Base-by-base conservation (phyloP, 306 rosid species). In the Glycine soja region DNA sequence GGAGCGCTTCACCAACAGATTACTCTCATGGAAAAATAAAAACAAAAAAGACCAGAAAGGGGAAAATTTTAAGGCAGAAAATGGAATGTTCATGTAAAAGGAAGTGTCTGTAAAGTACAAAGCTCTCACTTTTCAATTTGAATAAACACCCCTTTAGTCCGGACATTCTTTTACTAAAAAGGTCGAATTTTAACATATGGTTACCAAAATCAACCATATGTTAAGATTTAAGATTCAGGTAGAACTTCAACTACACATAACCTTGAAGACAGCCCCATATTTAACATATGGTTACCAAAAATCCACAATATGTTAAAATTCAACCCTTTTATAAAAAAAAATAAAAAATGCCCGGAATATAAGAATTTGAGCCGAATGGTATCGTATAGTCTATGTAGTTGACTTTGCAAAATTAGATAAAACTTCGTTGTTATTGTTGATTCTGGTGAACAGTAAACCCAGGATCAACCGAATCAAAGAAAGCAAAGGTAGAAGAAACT, bases 101-200 rank as follows among this genome's bases (percentile, higher is more conserved):
- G 63, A 63, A 8, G n/a, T 38, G 24, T 36, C 64, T 53, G 76
- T 68, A 74, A 75, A 64, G 73, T 13, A 7, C 34, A 58, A 65
- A 69, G 53, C n/a, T 24, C 30, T 24, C 30, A 24, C 30, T 24
- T 8, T 67, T 78, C 16, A 51, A 52, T 7, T 47, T 54, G 58
- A 64, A 83, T 43, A 80, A 86, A 53, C 54, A 78, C 4, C 30
- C 42, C 45, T 69, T 74, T 75, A 77, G 70, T 75, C 69, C 77
- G 15, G 32, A 48, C 24, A 75, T 74, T 75, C 78, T 61, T 70
- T 30, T 14, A 5, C n/a, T 45, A 40, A 70, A 78, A 82, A 79
- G 36, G 58, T 75, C 18, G 15, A 66, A 24, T 43, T 48, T 72
- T n/a, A 16, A 59, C 64, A 38, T 2, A 76, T 24, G 40, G 56